Conservation (phyloP, 805 yeast genomes). For the Candida pseudoglaebosa region DNA sequence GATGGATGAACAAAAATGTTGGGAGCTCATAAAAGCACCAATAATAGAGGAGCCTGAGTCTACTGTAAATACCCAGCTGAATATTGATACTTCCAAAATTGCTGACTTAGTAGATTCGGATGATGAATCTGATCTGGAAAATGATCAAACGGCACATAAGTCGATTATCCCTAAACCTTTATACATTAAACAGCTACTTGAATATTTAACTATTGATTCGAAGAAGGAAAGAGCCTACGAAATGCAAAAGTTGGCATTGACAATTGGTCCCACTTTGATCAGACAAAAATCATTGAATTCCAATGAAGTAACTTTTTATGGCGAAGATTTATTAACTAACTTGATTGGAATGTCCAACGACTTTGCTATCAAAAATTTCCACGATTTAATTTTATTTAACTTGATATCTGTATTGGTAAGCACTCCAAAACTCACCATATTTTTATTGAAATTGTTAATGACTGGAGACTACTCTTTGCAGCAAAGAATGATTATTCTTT, state of each 20-base stretch:
- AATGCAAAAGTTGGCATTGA: slow-evolving; percentile 48
- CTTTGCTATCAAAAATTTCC: slow-evolving; percentile 56
- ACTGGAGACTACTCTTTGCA: slow-evolving; percentile 80
- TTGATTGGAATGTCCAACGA: slow-evolving; percentile 55
- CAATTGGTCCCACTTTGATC: slow-evolving; percentile 54
- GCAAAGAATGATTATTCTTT: slow-evolving; percentile 65
- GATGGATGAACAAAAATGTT: slow-evolving; percentile 16
- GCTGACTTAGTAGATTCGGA: slow-evolving; percentile 7
- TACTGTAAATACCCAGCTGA: background rate
- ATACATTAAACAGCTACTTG: slow-evolving; percentile 68
- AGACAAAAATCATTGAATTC: slow-evolving; percentile 46
- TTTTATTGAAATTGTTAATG: slow-evolving; percentile 46
- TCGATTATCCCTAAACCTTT: slow-evolving; percentile 47
- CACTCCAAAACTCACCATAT: slow-evolving; percentile 39
- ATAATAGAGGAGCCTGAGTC: slow-evolving; percentile 14
- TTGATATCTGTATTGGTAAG: slow-evolving; percentile 62
- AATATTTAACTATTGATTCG: slow-evolving; percentile 47
- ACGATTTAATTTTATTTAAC: slow-evolving; percentile 58
- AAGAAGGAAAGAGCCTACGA: slow-evolving; percentile 45
- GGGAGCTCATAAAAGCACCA: slow-evolving; percentile 17
- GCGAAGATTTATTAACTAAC: slow-evolving; percentile 47
- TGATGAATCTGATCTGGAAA: slow-evolving; percentile 45
- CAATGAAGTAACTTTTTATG: slow-evolving; percentile 54
- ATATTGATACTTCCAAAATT: background rate
- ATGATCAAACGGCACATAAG: slow-evolving; percentile 39